Evolutionary conservation across 2,329 filamentous ascomycete species (phyloP).

Genomic region (Alternaria angustiovoidea): DNA sequence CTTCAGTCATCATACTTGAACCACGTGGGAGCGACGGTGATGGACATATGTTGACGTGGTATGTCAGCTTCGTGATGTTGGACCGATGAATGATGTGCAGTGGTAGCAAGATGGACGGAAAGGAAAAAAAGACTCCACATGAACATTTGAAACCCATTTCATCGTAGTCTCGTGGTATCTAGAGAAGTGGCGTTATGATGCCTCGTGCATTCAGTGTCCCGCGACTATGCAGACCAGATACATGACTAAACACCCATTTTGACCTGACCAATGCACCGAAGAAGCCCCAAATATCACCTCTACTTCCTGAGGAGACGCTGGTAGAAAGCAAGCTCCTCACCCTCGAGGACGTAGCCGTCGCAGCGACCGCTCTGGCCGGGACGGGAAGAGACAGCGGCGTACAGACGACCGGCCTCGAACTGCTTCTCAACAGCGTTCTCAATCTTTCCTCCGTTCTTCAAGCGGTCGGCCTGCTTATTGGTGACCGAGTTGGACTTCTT

Average conservation of each 20-base stretch:
- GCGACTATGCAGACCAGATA: slow-evolving; percentile 53
- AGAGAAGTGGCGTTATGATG: slow-evolving; percentile 49
- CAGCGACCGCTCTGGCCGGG: slow-evolving; percentile 96
- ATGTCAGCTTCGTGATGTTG: not conserved
- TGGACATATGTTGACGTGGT: not conserved
- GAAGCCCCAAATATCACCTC: slow-evolving; percentile 51
- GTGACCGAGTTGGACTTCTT: slow-evolving; percentile 97
- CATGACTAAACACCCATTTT: slow-evolving; percentile 53
- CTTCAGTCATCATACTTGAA: not conserved
- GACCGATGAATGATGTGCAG: not conserved
- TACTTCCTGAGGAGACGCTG: slow-evolving; percentile 99
- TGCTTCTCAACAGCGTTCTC: slow-evolving; percentile 93
- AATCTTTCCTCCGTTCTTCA: slow-evolving; percentile 87
- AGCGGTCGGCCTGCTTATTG: slow-evolving; percentile 94
- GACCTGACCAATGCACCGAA: slow-evolving; percentile 53
- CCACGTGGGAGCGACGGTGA: not conserved
- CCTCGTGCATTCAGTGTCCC: slow-evolving; percentile 49
- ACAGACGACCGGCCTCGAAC: slow-evolving; percentile 99
- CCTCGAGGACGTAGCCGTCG: slow-evolving; percentile 98
- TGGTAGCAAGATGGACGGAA: not conserved
- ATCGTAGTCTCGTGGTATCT: slow-evolving; percentile 51
- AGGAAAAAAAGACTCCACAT: slow-evolving; percentile 24
- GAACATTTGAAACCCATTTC: slow-evolving; percentile 43
- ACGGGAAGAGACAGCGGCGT: slow-evolving; percentile 88
- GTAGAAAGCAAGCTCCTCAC: slow-evolving; percentile 99